These are phyloP conservation scores for Paxillus rubicundulus DNA, from an alignment of 768 basidiomycete genomes.

Conservation along the genomic window DNA sequence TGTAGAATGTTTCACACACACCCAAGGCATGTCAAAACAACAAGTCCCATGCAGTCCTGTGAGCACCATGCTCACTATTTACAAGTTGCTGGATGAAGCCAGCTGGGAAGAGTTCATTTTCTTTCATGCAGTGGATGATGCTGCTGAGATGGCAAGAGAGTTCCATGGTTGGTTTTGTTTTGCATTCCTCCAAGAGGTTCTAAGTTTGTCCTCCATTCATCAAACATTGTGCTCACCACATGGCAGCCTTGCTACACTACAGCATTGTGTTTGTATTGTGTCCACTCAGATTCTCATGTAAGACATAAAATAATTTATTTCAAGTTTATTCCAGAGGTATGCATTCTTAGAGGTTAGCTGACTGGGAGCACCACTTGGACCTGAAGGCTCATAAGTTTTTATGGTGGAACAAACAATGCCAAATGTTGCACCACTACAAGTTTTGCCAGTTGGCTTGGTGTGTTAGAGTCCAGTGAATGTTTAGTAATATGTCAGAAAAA, in stretches of 20 bases:
- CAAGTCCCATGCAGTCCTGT: not conserved
- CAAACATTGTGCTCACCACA: not conserved
- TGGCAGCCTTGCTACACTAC: too few relatives aligned
- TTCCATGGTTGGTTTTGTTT: not conserved
- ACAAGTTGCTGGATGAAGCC: not conserved
- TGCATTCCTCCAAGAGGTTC: not conserved
- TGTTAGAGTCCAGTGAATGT: too few relatives aligned
- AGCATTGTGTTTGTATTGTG: not conserved
- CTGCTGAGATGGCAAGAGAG: not conserved
- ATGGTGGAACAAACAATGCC: too few relatives aligned
- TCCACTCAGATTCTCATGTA: not conserved
- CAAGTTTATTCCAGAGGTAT: too few relatives aligned
- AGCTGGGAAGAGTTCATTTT: too few relatives aligned
- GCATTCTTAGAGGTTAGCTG: too few relatives aligned
- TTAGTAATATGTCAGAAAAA: too few relatives aligned
- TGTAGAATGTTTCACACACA: not conserved
- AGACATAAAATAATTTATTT: not conserved
- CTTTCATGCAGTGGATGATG: too few relatives aligned
- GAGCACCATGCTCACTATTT: not conserved
- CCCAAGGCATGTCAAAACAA: not conserved
- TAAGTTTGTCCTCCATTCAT: not conserved
- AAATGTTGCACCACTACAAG: too few relatives aligned
- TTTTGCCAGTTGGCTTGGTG: too few relatives aligned
- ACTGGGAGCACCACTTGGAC: too few relatives aligned
- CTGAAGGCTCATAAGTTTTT: too few relatives aligned